Conservation (phyloP, 495 filamentous ascomycete genomes). For the Rhizodiscina lignyota region DNA sequence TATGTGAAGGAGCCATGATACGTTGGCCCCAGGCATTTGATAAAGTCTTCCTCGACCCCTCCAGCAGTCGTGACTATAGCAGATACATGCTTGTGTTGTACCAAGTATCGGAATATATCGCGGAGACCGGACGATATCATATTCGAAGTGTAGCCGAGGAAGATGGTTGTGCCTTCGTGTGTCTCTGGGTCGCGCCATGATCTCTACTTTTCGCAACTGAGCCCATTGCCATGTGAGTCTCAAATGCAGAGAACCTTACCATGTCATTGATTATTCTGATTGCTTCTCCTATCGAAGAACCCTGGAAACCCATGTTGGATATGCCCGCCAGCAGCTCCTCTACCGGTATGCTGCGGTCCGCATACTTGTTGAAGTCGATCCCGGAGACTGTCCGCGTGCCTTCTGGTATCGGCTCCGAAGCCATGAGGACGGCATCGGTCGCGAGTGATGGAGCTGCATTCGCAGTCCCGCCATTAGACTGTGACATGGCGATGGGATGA, state of each 20-base stretch:
- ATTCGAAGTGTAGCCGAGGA: constrained; percentile 93
- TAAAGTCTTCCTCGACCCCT: constrained; percentile 94
- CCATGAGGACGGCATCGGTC: constrained; percentile 73
- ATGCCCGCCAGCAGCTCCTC: constrained; percentile 71
- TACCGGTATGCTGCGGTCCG: constrained; percentile 59
- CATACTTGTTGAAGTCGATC: constrained; percentile 74
- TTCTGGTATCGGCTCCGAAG: constrained; percentile 66
- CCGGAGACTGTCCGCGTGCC: constrained; percentile 60
- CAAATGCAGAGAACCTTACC: constrained; percentile 33
- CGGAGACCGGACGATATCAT: constrained; percentile 89
- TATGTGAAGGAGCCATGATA: constrained; percentile 66
- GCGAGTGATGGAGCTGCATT: too few species aligned
- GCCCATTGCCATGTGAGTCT: background rate
- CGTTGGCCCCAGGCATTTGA: constrained; percentile 90
- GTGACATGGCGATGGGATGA: too few species aligned
- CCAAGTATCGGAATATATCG: constrained; percentile 79
- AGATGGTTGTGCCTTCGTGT: constrained; percentile 66
- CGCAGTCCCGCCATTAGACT: too few species aligned
- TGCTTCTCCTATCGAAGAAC: constrained; percentile 67
- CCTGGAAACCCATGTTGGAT: constrained; percentile 83
- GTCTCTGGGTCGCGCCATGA: constrained; percentile 61
- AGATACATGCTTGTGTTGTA: constrained; percentile 78
- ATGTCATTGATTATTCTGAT: constrained; percentile 85
- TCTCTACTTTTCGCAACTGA: constrained; percentile 30
- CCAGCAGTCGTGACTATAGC: constrained; percentile 90